Conservation (phyloP, 345 rosid genomes). For the Sonneratia caseolaris region DNA sequence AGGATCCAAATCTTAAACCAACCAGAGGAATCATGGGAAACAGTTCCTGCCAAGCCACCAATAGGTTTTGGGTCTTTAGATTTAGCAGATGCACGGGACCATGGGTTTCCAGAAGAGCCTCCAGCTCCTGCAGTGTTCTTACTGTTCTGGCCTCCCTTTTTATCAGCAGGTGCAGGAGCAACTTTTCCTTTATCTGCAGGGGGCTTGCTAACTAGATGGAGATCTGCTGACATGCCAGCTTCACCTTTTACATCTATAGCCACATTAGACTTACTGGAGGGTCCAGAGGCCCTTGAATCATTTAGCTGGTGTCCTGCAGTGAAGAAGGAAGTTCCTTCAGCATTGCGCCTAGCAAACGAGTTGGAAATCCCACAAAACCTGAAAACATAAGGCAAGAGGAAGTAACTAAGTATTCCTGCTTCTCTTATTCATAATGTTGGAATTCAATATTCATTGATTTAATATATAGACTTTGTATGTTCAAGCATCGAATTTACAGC, state of each 20-base stretch:
- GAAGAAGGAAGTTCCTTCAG: constrained; percentile 29
- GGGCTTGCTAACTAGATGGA: constrained; percentile 25
- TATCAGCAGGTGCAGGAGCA: constrained; percentile 21
- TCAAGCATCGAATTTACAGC: neutral
- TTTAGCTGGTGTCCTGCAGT: constrained; percentile 24
- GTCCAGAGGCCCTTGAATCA: constrained; percentile 23
- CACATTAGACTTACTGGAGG: constrained; percentile 18
- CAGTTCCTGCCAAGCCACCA: constrained; percentile 19
- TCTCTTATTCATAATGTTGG: neutral
- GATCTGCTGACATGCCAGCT: constrained; percentile 18
- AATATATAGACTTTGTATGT: neutral
- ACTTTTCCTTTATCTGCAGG: constrained; percentile 35
- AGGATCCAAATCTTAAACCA: neutral
- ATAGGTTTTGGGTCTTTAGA: constrained; percentile 47
- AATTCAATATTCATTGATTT: neutral
- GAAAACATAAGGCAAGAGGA: constrained; percentile 12
- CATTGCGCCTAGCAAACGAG: constrained; percentile 49
- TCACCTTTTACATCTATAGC: constrained; percentile 34
- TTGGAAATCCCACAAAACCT: constrained; percentile 78
- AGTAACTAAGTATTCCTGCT: neutral
- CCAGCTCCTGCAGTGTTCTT: constrained; percentile 38
- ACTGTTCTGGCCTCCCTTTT: constrained; percentile 31
- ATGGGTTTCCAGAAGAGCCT: constrained; percentile 56
- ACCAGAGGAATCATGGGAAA: constrained; percentile 30
- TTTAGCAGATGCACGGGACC: constrained; percentile 68